Base-by-base conservation (phyloP, 2,329 filamentous ascomycete genomes). In the Aspergillus sp. region DNA sequence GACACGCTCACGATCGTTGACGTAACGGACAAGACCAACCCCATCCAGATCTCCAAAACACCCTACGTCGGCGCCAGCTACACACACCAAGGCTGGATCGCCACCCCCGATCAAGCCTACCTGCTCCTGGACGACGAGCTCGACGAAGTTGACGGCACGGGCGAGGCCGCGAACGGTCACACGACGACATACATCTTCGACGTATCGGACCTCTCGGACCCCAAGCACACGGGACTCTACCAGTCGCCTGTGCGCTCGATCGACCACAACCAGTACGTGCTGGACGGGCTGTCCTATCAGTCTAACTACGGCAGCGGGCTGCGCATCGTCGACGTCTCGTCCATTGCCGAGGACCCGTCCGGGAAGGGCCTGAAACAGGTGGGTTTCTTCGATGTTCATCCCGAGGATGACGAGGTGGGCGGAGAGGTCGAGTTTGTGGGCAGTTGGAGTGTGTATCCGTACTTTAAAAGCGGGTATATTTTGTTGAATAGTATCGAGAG, bases 161-260 rank as follows among this genome's bases (percentile, higher is more conserved):
- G 62, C 14, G 46, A 46, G 10, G 63, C 63, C 4, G 63, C 61
- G 26, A 65, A 65, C 63, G 63, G 63, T 11, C 63, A 64, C 56
- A 63, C 63, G 3, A 65, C 63, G n/a, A 65, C 63, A 4, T 65
- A 65, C 42, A 60, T 65, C 26, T 65, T 65, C 53, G 62, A 65
- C 54, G 60, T 65, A 24, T 57, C 46, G 18, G 50, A 63, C 26
- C 63, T 63, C 3, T 51, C 62, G 0, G 50, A 49, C 12, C 63
- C 63, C 46, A 60, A 59, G 47, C 60, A 65, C 56, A 63, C 63
- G 10, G 63, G 63, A 2, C 52, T 46, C 6, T 65, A 65, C 58
- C 62, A 65, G 60, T 64, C 62, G 1, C 63, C 63, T 11, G 63
- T 63, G 31, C 53, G 56, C 16, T 62, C 62, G 7, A 65, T 65